Base-by-base conservation (phyloP, 1,284 basidiomycete genomes). In the Macrocystidia cucumis region DNA sequence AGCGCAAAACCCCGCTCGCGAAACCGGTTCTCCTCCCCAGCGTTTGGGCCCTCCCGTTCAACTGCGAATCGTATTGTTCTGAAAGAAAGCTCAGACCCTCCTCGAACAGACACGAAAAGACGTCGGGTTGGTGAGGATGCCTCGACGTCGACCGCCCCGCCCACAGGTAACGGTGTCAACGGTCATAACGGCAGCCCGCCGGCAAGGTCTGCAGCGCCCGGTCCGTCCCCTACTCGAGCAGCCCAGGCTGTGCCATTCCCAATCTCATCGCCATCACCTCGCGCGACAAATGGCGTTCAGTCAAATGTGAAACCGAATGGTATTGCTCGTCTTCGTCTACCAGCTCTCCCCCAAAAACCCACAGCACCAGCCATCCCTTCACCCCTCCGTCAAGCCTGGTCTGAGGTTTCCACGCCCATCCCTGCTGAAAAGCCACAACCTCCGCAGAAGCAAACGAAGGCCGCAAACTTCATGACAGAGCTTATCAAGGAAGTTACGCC, bases 341-440 rank as follows among this genome's bases (percentile, higher is more conserved):
- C 66, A 5, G 62, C 59, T 9, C 37, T 63, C 11, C 38, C 56
- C 5, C 32, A 50, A 33, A 77, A 74, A 43, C 66, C 67, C 4
- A 78, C 74, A 13, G 57, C 68, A 1, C 81, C 82, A 7, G 68
- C 69, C 13, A 53, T 70, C 4, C 78, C 82, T 4, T 84, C 81
- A 4, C 82, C 81, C 8, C 57, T 85, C 23, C 68, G 81, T 9
- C 76, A 84, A 47, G 62, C 75, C 7, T 84, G 79, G 80, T 59
- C 60, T 3, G 50, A 53, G 34, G 44, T 47, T 29, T 62, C 72
- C 0, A 58, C 67, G 11, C 57, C 66, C 21, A 61, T 65, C 4
- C 59, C 60, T 3, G 50, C 60, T 33, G 57, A 62, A 29, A 40
- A 45, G 21, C 32, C 50, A 21, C 50, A 42, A n/a, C 32, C 50